Conservation (phyloP, 2,329 filamentous ascomycete species). For the Bipolaris oryzae region DNA sequence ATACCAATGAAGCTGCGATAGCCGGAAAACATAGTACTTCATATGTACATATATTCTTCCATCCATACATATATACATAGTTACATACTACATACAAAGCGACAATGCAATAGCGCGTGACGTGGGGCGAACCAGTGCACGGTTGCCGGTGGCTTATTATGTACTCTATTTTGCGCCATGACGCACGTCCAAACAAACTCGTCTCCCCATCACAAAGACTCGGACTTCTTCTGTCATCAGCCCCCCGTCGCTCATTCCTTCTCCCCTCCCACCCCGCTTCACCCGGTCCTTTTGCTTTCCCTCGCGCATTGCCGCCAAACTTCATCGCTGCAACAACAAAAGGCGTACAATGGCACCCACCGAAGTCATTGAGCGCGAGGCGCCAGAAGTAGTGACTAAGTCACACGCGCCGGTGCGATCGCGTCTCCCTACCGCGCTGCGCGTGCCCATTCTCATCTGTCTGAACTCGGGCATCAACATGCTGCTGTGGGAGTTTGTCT, state of each 20-base stretch:
- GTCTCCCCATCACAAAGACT: not conserved
- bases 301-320: not conserved
- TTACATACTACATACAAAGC: not conserved
- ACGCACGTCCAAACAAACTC: slow-evolving; percentile 8
- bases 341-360: slow-evolving; percentile 34
- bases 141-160: not conserved
- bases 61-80: not conserved
- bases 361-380: slow-evolving; percentile 34
- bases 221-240: not conserved
- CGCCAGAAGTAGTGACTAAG: slow-evolving; percentile 34
- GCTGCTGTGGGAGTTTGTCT: slow-evolving; percentile 66
- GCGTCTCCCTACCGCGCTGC: slow-evolving; percentile 45
- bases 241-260: slow-evolving; percentile 1
- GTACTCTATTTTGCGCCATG: not conserved
- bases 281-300: not conserved
- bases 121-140: not conserved
- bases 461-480: slow-evolving; percentile 67
- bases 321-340: not conserved
- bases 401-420: slow-evolving; percentile 33
- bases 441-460: slow-evolving; percentile 54
- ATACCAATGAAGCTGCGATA: not conserved
- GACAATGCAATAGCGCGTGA: too few species aligned
- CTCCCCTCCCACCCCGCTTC: not conserved
- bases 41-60: not conserved
- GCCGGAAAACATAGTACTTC: not conserved